Evolutionary conservation across 306 rosid genomes (phyloP).

Genomic region (Cicer arietinum): DNA sequence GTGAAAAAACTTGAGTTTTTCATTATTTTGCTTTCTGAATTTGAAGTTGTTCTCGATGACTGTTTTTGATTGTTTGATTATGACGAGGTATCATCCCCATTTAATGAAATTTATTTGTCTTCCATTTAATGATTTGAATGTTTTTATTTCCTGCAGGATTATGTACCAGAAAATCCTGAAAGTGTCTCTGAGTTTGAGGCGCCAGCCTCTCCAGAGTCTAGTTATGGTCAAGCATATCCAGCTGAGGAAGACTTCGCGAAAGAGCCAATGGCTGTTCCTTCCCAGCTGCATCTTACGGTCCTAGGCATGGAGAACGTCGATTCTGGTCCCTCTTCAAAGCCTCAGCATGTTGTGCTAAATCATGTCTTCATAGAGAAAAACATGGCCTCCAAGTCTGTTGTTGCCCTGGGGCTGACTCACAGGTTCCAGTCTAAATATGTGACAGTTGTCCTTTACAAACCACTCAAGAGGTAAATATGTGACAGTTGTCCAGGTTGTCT

Average conservation of each 20-base stretch:
- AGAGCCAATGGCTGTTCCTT: constrained; percentile 81
- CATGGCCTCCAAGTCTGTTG: constrained; percentile 83
- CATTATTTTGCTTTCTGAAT: constrained; percentile 25
- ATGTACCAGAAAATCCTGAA: constrained; percentile 75
- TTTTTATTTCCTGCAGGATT: constrained; percentile 63
- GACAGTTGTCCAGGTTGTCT: constrained; percentile 43
- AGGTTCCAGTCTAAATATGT: constrained; percentile 88
- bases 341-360: constrained; percentile 89
- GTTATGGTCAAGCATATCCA: constrained; percentile 71
- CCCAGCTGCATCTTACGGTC: constrained; percentile 80
- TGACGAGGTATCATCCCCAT: constrained; percentile 12
- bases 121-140: constrained; percentile 11
- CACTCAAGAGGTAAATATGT: constrained; percentile 71
- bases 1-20: not conserved
- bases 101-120: constrained; percentile 24
- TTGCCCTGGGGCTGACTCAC: constrained; percentile 90
- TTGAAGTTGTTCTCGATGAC: constrained; percentile 21
- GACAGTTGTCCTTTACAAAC: constrained; percentile 91
- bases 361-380: constrained; percentile 88
- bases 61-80: constrained; percentile 18
- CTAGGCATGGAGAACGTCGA: constrained; percentile 72
- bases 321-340: constrained; percentile 67
- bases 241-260: constrained; percentile 82
- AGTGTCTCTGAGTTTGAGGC: constrained; percentile 78
- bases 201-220: constrained; percentile 84